Conservation (phyloP, 225 moss, liverwort and hornwort species). For the Thuidium tamariscinum region DNA sequence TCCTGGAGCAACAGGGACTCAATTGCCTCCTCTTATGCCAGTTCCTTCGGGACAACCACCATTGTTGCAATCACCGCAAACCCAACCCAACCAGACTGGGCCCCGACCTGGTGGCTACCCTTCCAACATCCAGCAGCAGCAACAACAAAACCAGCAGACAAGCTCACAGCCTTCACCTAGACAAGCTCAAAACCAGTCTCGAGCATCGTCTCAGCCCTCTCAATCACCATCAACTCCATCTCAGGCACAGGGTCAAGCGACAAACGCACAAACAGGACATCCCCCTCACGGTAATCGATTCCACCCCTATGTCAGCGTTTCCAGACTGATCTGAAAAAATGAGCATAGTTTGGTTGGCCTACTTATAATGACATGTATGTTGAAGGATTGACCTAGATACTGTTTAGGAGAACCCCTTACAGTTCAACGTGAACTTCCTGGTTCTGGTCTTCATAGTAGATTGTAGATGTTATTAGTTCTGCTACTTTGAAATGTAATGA, state of each 20-base stretch:
- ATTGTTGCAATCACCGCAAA: conserved; percentile 32
- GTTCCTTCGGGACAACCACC: conserved; percentile 34
- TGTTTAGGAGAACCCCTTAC: background rate
- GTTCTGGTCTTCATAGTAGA: background rate
- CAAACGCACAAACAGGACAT: conserved; percentile 31
- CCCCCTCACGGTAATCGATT: conserved; percentile 34
- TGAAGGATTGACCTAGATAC: background rate
- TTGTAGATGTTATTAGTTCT: background rate
- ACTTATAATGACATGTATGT: background rate
- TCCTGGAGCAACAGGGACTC: conserved; percentile 19
- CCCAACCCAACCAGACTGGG: conserved; percentile 26
- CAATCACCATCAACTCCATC: conserved; percentile 19
- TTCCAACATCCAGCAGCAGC: conserved; percentile 26
- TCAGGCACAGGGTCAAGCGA: conserved; percentile 22
- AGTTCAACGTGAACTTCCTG: background rate
- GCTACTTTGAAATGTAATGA: background rate
- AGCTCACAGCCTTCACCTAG: conserved; percentile 28
- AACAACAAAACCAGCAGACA: conserved; percentile 28
- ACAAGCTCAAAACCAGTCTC: conserved; percentile 33
- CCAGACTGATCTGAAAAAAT: background rate
- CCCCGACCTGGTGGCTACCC: conserved; percentile 31
- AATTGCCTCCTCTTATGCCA: conserved; percentile 33
- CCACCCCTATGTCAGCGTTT: background rate
- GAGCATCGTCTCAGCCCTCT: conserved; percentile 40
- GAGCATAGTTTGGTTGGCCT: background rate